These are phyloP conservation scores for Glomus cerebriforme DNA, from an alignment of 192 early-diverging fungal species.

Conservation along the genomic window DNA sequence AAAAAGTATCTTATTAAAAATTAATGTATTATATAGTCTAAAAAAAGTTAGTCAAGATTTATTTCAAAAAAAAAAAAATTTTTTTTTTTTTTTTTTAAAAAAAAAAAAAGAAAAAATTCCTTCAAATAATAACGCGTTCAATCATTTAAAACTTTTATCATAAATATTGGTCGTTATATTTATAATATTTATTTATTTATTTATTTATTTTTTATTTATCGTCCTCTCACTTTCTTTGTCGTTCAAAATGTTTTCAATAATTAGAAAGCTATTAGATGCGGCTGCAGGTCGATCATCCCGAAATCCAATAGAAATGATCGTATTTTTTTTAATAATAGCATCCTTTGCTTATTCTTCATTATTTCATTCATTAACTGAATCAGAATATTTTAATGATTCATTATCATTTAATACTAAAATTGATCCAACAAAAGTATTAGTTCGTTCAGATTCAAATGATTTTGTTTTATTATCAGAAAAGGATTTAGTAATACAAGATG, in stretches of 20 bases:
- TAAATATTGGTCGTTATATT: no score
- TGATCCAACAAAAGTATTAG: conserved; percentile 49
- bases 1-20: no score
- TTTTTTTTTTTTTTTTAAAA: no score
- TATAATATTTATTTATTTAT: no score
- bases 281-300: conserved; percentile 59
- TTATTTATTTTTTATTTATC: no score
- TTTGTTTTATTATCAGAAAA: conserved; percentile 45
- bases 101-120: no score
- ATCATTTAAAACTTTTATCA: no score
- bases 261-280: neutral
- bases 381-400: conserved; percentile 59
- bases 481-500: conserved; percentile 42
- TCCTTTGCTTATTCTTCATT: conserved; percentile 78
- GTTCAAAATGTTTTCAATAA: neutral
- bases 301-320: conserved; percentile 83
- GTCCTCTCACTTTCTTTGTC: no score
- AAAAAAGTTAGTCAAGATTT: no score
- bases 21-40: no score
- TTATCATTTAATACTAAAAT: conserved; percentile 40
- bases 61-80: no score
- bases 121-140: no score
- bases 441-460: conserved; percentile 33
- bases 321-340: conserved; percentile 67
- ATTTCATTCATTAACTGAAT: conserved; percentile 68